Evolutionary conservation across 2,329 filamentous ascomycete species (phyloP), one percentile per base, ranked within the genome.

Genomic region (Paracorniculantispora psalliotae): DNA sequence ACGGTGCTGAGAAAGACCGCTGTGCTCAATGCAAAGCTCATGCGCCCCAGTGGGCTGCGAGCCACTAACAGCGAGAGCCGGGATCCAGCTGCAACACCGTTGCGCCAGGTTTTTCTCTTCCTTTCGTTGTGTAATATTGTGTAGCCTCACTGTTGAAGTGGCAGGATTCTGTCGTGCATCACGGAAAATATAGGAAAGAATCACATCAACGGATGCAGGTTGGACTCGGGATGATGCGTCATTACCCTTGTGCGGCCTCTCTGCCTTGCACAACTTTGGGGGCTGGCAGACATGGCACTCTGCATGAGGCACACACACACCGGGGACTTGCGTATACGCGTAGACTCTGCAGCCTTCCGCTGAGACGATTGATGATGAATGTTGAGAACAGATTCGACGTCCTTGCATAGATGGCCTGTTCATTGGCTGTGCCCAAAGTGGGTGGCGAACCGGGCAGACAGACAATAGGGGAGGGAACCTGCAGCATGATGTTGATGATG

Each of bases 1-100:
- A 33, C 30, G 30, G 30, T 33, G 30, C 30, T 33, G 30, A n/a
- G n/a, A n/a, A 12, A 33, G 30, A 33, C 6, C 30, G 30, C 30
- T 33, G 30, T 33, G 12, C 30, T 33, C 6, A 33, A 33, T 12
- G 6, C 30, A 33, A 33, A 12, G n/a, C n/a, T 33, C 6, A 28
- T 19, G 21, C 21, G 3, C n/a, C 41, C n/a, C n/a, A n/a, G 41
- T 44, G 41, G 10, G 30, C 41, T 10, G 50, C 23, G 41, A 30
- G 37, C n/a, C n/a, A 17, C 23, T 25, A 19, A 6, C 4, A 17
- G 53, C 53, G 53, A 56, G 53, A 56, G 43, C 53, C 53, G 53
- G 53, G 23, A 35, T 35, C 53, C 21, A 41, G 33, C 33, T 56
- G 44, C 53, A 56, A 35, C 53, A 28, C 41, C 44, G 53, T 56